Evolutionary conservation across 495 filamentous ascomycete genomes (phyloP).

Genomic region (Coniosporium apollinis): DNA sequence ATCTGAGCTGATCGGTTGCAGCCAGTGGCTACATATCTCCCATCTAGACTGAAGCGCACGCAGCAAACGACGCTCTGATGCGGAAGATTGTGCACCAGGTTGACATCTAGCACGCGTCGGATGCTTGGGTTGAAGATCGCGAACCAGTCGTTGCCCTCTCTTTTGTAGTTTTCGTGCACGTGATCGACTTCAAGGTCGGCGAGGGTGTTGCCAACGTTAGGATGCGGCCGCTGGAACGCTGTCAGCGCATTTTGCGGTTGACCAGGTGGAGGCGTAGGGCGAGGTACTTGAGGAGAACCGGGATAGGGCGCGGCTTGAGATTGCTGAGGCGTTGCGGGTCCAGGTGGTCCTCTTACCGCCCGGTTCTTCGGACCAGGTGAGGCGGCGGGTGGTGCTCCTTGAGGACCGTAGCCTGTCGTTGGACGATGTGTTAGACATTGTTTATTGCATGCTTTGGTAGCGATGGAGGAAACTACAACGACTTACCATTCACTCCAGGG

Average conservation of each 20-base stretch:
- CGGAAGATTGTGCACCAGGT: conserved; percentile 24
- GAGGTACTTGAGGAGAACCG: conserved; percentile 76
- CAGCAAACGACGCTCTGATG: conserved; percentile 29
- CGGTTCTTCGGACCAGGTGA: conserved; percentile 64
- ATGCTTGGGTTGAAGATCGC: conserved; percentile 26
- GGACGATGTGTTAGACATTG: neutral
- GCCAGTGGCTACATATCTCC: conserved; percentile 25
- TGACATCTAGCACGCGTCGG: conserved; percentile 22
- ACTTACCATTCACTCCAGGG: conserved; percentile 49
- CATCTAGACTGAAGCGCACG: conserved; percentile 27
- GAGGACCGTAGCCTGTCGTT: conserved; percentile 40
- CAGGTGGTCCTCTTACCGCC: conserved; percentile 40
- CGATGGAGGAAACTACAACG: neutral
- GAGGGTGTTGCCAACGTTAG: conserved; percentile 59
- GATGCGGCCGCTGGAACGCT: conserved; percentile 11
- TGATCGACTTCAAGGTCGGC: conserved; percentile 77
- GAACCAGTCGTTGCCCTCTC: conserved; percentile 25
- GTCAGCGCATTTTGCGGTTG: conserved; percentile 25
- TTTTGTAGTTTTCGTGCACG: conserved; percentile 52
- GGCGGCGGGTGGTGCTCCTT: conserved; percentile 66
- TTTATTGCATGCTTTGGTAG: neutral
- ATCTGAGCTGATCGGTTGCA: conserved; percentile 28
- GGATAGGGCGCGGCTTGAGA: conserved; percentile 67
- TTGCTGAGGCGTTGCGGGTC: conserved; percentile 81
- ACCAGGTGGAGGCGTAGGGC: conserved; percentile 54